A percentile compares a stretch with the other conserved stretches of the same genome.
These are phyloP conservation scores for Pulveroboletus ravenelii DNA, from an alignment of 768 basidiomycete genomes.

Conservation along the genomic window DNA sequence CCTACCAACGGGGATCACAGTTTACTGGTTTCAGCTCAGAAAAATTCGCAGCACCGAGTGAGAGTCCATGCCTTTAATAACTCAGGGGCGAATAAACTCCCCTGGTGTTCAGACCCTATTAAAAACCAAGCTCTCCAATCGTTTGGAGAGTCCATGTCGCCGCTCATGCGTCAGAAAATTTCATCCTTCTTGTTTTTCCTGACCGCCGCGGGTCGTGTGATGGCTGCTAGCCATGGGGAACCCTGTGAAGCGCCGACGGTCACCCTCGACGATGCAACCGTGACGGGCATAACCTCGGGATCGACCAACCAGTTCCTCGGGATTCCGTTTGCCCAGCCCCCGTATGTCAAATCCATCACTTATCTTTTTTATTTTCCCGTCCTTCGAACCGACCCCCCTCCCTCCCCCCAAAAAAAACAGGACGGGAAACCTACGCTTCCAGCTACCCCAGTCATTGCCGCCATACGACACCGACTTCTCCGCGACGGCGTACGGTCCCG, in stretches of 20 bases:
- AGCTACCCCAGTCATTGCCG: constrained; percentile 2
- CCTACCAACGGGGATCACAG: no score
- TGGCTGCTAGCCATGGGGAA: not conserved
- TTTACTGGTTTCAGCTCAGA: no score
- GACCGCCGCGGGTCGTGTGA: not conserved
- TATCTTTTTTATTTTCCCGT: not conserved
- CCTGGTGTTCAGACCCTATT: no score
- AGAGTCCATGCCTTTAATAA: no score
- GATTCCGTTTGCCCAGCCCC: constrained; percentile 38
- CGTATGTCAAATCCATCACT: constrained; percentile 23
- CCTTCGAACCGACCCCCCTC: not conserved
- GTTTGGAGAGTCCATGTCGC: not conserved
- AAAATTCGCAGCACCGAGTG: no score
- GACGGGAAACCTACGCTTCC: constrained; percentile 35
- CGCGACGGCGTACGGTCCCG: constrained; percentile 3
- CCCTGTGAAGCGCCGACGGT: constrained; percentile 18
- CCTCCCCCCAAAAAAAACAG: constrained; percentile 13
- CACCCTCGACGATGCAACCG: constrained; percentile 25
- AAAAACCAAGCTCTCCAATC: no score
- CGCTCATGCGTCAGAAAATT: not conserved
- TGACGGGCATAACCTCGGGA: constrained; percentile 25
- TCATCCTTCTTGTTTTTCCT: not conserved
- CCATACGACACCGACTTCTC: constrained; percentile 7
- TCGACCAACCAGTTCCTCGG: constrained; percentile 33
- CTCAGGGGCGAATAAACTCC: no score